Conservation (phyloP, 2,329 filamentous ascomycete species). For the Colletotrichum tamarilloi region DNA sequence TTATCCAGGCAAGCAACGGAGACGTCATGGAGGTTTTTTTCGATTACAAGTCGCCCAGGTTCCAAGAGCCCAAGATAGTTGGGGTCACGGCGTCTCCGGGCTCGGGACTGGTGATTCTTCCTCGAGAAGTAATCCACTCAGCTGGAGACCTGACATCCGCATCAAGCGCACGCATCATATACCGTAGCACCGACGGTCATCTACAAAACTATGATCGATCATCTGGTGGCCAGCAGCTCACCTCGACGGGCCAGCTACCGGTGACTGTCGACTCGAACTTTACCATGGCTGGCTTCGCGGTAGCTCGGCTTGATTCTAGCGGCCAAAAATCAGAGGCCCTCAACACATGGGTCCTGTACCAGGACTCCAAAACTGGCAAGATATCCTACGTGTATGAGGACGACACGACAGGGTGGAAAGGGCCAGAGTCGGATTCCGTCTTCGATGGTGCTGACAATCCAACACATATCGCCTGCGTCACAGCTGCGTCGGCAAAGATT, state of each 20-base stretch:
- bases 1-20: constrained; percentile 18
- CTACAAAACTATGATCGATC: constrained; percentile 26
- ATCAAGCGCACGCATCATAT: constrained; percentile 24
- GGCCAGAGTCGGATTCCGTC: constrained; percentile 22
- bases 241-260: constrained; percentile 3
- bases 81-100: constrained; percentile 6
- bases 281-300: constrained; percentile 37
- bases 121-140: constrained; percentile 11
- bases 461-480: constrained; percentile 34
- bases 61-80: constrained; percentile 7
- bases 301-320: constrained; percentile 24
- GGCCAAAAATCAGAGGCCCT: constrained; percentile 25
- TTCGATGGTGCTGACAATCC: constrained; percentile 26
- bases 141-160: constrained; percentile 4
- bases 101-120: constrained; percentile 21
- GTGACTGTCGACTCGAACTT: constrained; percentile 36
- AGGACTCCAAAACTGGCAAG: constrained; percentile 36
- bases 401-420: constrained; percentile 35
- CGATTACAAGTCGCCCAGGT: constrained; percentile 4
- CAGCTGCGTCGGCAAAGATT: constrained; percentile 8
- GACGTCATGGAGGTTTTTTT: constrained; percentile 18
- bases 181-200: constrained; percentile 16
- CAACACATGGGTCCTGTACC: constrained; percentile 40
- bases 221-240: constrained; percentile 3
- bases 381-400: constrained; percentile 37